Base-by-base conservation (phyloP, 306 rosid species). In the Cicer chorassanicum region DNA sequence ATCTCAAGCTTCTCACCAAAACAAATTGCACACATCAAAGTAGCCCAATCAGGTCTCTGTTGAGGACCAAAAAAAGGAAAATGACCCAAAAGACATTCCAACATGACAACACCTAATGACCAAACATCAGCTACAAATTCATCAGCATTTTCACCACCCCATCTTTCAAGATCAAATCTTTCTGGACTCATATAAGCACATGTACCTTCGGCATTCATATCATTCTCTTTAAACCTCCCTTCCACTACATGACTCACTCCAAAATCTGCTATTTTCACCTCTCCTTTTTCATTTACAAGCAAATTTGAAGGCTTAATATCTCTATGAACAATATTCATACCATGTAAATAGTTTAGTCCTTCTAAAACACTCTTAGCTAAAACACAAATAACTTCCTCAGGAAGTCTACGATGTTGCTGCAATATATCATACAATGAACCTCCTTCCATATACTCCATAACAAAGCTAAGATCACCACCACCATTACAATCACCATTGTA, bases 131-230 rank as follows among this genome's bases (percentile, higher is more conserved):
- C 92, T 6, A 84, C 83, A 71, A 78, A 91, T 59, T 79, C 90
- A 78, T 84, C 77, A 8, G 39, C 86, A 66, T 75, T 53, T 36
- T 73, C 85, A 39, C 85, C 87, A 1, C 74, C 85, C 87, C 89
- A 87, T 11, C 82, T 79, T 65, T 87, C 88, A 0, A 84, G 89
- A 81, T 91, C 93, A 73, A 89, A 76, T 51, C 90, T 85, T 50
- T 91, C 93, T 0, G 97, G 93, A 44, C 96, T 88, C 93, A 87
- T 88, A 72, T 91, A 89, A 0, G 90, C 93, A 9, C 90, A 87
- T 0, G 92, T 89, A 3, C 96, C 93, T 3, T 29, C 36, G 8
- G 61, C 76, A 15, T 48, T 59, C 0, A 16, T 49, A 13, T 85
- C 73, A 15, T 13, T n/a, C 1, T 24, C 70, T 41, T 69, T 83